A percentile compares a stretch with the other conserved stretches of the same genome.
These are phyloP conservation scores for Solanum chmielewskii DNA, from an alignment of 257 asterid species.

Conservation along the genomic window DNA sequence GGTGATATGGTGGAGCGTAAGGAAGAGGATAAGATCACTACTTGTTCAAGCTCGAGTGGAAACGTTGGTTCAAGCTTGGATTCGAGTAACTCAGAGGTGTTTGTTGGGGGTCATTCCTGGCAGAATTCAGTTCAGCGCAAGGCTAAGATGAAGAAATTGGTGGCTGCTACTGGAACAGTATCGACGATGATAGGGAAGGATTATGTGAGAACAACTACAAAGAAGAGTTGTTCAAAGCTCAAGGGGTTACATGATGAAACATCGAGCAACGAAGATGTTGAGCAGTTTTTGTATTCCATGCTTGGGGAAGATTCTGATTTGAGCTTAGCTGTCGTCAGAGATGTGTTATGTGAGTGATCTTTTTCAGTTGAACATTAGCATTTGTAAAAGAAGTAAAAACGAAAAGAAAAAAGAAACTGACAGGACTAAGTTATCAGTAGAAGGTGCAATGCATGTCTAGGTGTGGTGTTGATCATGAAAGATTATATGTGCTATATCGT, in stretches of 20 bases:
- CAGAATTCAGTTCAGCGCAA: slow-evolving; percentile 30
- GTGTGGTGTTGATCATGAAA: not conserved
- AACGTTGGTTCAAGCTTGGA: slow-evolving; percentile 55
- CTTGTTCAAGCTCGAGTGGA: slow-evolving; percentile 56
- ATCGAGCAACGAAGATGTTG: slow-evolving; percentile 54
- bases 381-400: not conserved
- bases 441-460: not conserved
- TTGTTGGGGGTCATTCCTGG: slow-evolving; percentile 18
- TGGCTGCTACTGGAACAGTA: slow-evolving; percentile 75
- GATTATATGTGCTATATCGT: not conserved
- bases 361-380: not conserved
- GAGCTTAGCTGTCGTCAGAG: slow-evolving; percentile 60
- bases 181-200: slow-evolving; percentile 71
- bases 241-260: slow-evolving; percentile 27
- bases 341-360: slow-evolving; percentile 65
- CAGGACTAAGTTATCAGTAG: not conserved
- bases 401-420: not conserved
- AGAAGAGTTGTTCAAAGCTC: slow-evolving; percentile 30
- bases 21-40: slow-evolving; percentile 63
- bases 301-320: slow-evolving; percentile 70
- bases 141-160: slow-evolving; percentile 43
- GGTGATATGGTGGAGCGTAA: slow-evolving; percentile 5
- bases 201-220: slow-evolving; percentile 62
- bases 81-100: slow-evolving; percentile 31
- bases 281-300: slow-evolving; percentile 71